Percentiles rank a stretch among this genome's conserved stretches.
Evolutionary conservation across 768 basidiomycete genomes (phyloP).

Genomic region (Collybiopsis luxurians): DNA sequence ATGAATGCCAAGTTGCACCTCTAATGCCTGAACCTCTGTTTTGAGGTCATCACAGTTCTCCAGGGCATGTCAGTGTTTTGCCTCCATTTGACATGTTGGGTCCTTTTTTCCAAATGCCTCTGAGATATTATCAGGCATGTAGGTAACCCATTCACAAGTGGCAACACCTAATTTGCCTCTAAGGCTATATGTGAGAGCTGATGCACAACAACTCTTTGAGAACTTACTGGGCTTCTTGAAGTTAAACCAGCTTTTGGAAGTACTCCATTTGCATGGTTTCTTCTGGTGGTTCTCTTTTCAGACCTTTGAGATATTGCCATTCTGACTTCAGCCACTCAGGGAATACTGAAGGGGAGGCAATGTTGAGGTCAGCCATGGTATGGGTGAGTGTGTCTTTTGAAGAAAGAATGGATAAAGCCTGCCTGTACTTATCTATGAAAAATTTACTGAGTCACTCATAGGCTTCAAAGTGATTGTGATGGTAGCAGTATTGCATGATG

Average conservation of each 20-base stretch:
- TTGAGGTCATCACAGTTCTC: conserved; percentile 9
- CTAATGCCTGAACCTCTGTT: conserved; percentile 6
- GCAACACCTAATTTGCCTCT: neutral
- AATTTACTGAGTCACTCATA: conserved; percentile 9
- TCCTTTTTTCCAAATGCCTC: neutral
- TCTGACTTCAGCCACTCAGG: conserved; percentile 13
- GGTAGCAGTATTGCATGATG: neutral
- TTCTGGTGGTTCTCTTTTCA: conserved; percentile 15
- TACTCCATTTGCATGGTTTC: conserved; percentile 16
- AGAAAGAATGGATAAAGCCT: conserved; percentile 11
- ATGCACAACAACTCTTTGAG: neutral
- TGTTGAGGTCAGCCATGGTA: conserved; percentile 6
- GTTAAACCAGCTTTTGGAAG: conserved; percentile 11
- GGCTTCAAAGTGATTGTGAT: conserved; percentile 1
- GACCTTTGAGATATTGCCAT: conserved; percentile 12
- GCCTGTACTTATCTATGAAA: conserved; percentile 15
- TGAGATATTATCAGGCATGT: neutral
- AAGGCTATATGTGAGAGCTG: neutral
- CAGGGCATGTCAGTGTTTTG: conserved; percentile 1
- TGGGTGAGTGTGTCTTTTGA: neutral
- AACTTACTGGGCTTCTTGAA: conserved; percentile 1
- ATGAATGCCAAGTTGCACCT: conserved; percentile 3
- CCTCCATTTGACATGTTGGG: conserved; percentile 1
- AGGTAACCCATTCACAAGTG: neutral
- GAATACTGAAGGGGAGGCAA: conserved; percentile 8